Base-by-base conservation (phyloP, 306 rosid species). In the Neltuma alba region DNA sequence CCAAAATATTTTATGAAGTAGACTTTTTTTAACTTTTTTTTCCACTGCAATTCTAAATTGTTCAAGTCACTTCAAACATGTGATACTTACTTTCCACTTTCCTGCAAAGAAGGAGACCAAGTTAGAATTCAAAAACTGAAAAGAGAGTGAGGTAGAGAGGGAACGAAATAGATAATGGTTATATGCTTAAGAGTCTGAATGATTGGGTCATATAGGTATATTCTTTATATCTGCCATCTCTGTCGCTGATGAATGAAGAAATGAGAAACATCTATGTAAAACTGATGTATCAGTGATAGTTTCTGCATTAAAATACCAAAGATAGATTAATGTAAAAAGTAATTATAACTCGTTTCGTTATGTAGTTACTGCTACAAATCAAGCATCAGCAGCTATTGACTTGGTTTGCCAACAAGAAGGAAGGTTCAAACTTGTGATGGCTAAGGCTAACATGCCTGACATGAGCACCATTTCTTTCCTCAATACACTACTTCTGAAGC, bases 301-400 rank as follows among this genome's bases (percentile, higher is more conserved):
- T n/a, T 28, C 47, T 70, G 62, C 70, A 58, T 7, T 33, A 63
- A 63, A 31, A 33, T 31, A 2, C 13, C 7, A 7, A 33, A 33
- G 44, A 1, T 18, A 33, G 44, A 79, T 44, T 70, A 60, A 30
- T n/a, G n/a, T 47, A 47, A 7, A 15, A 65, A 34, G 70, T 65
- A 20, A 37, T 10, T 16, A 63, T 36, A 38, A 37, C 38, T 66
- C 38, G 50, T 38, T 66, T 66, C 11, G 70, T 21, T 23, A 33
- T 66, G 66, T 78, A 91, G 91, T 89, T 68, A 85, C 87, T 25
- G 44, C 83, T 23, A 63, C 82, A 33, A 42, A 40, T 44, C 44
- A 41, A 41, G 81, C 80, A 75, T 72, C 89, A 2, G 62, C n/a
- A 23, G 96, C 96, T 14, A 60, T 85, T 71, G 85, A 89, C 40